Percentiles rank a stretch among this genome's conserved stretches.
Evolutionary conservation across 768 basidiomycete genomes (phyloP).

Genomic region (Lactifluus hygrophoroides): DNA sequence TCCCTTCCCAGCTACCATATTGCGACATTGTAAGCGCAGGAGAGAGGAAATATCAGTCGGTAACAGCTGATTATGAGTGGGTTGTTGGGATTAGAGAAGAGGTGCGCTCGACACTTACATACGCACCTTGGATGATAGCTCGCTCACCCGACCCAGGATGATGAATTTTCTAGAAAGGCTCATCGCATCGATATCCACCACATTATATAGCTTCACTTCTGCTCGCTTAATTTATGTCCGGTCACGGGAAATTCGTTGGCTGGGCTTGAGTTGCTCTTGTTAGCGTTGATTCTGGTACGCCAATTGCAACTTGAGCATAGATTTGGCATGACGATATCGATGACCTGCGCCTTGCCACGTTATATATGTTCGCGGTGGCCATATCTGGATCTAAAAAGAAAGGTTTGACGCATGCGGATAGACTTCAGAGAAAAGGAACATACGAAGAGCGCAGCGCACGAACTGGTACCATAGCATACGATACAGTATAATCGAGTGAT

Average conservation of each 20-base stretch:
- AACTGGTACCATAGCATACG: too few species aligned
- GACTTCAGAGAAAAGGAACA: neutral
- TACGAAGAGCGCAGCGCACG: neutral
- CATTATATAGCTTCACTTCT: neutral
- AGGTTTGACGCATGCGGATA: neutral
- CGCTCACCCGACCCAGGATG: neutral
- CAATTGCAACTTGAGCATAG: neutral
- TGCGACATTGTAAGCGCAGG: slow-evolving; percentile 1
- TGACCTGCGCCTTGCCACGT: too few species aligned
- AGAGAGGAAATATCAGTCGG: slow-evolving; percentile 13
- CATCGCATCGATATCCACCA: slow-evolving; percentile 13
- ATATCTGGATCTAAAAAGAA: neutral
- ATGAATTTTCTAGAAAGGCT: neutral
- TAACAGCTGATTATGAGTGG: slow-evolving; percentile 16
- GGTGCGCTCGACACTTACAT: neutral
- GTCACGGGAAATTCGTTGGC: neutral
- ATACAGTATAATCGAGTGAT: too few species aligned
- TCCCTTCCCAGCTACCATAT: slow-evolving; percentile 1
- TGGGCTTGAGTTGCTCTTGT: neutral
- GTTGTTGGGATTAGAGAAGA: slow-evolving; percentile 8
- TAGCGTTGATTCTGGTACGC: neutral
- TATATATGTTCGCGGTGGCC: neutral
- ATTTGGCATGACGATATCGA: neutral
- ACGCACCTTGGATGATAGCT: neutral
- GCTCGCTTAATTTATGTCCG: neutral